Conservation (phyloP, 2,329 filamentous ascomycete genomes). For the Mycogone perniciosa region DNA sequence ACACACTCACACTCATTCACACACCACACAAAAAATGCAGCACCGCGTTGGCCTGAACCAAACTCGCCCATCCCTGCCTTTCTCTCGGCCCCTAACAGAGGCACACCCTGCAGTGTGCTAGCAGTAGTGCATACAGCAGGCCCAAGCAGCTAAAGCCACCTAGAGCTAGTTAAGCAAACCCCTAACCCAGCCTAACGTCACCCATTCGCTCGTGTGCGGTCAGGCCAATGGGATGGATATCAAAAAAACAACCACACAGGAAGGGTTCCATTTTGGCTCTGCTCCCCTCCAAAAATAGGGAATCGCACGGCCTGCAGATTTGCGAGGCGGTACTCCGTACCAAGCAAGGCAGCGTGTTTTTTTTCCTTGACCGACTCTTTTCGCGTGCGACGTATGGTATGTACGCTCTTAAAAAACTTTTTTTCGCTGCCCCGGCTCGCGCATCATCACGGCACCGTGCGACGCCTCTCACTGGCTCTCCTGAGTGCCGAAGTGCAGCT, state of each 20-base stretch:
- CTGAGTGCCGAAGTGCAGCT: conserved; percentile 5
- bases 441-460: conserved; percentile 5
- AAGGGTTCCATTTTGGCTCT: neutral
- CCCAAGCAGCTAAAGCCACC: conserved; percentile 6
- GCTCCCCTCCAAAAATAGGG: conserved; percentile 5
- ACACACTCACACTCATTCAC: neutral
- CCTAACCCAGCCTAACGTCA: conserved; percentile 8
- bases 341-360: neutral
- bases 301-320: conserved; percentile 4
- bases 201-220: neutral
- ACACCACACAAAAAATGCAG: neutral
- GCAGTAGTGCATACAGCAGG: neutral
- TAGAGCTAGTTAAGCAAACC: conserved; percentile 1
- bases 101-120: neutral
- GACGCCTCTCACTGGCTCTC: conserved; percentile 8
- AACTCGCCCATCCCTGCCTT: conserved; percentile 1
- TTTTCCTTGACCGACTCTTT: conserved; percentile 13
- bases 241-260: conserved; percentile 7
- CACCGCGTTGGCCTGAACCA: neutral
- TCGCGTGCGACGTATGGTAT: conserved; percentile 1
- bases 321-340: neutral
- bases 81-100: neutral
- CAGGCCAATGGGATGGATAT: neutral
- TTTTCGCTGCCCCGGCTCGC: conserved; percentile 1
- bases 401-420: conserved; percentile 1